These are phyloP conservation scores for Didymella glomerata DNA, from an alignment of 2,329 filamentous ascomycete genomes.

Conservation along the genomic window DNA sequence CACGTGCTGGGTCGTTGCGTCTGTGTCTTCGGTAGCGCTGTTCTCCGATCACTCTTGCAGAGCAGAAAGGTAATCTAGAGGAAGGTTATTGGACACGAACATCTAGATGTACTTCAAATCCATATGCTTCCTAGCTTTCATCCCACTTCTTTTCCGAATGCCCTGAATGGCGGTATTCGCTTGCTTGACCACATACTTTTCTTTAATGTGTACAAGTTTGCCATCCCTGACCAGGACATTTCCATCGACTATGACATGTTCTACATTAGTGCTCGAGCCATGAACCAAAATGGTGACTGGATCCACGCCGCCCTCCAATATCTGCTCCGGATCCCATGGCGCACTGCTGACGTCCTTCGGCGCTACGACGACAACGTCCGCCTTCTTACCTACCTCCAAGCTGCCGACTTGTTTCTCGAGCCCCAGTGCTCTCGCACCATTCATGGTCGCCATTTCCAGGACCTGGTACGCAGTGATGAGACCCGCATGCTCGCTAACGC, in stretches of 20 bases:
- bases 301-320: not conserved
- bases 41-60: no score
- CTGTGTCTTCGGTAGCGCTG: no score
- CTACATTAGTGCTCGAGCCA: not conserved
- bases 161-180: not conserved
- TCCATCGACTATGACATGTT: conserved; percentile 1
- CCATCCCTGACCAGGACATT: not conserved
- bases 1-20: no score
- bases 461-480: conserved; percentile 31
- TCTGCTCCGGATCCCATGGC: conserved; percentile 2
- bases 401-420: conserved; percentile 52
- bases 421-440: conserved; percentile 36
- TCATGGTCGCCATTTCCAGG: conserved; percentile 38
- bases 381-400: conserved; percentile 54
- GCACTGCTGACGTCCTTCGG: conserved; percentile 34
- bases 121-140: conserved; percentile 4
- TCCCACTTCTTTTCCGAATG: conserved; percentile 2
- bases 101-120: not conserved
- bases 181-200: not conserved
- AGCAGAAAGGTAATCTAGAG: no score
- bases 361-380: conserved; percentile 52
- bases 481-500: conserved; percentile 25
- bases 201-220: not conserved
- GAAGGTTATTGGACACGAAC: no score
- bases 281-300: not conserved